A percentile compares a stretch with the other conserved stretches of the same genome.
These are phyloP conservation scores for Neoboletus magnificus DNA, from an alignment of 768 basidiomycete species.

Conservation along the genomic window DNA sequence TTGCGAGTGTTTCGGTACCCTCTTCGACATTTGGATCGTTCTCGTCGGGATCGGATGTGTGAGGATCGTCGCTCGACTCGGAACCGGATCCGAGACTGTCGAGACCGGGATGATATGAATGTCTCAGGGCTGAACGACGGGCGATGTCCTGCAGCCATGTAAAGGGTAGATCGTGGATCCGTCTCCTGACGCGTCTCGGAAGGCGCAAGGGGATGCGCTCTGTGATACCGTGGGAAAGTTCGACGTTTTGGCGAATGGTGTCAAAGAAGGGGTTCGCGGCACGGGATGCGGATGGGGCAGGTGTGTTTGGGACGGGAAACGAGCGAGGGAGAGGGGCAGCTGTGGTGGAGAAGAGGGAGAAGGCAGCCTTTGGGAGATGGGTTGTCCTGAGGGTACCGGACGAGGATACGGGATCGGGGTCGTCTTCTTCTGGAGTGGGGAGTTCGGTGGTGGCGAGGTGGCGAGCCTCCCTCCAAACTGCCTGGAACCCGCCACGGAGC, in stretches of 20 bases:
- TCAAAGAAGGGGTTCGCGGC: constrained; percentile 89
- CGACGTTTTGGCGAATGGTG: constrained; percentile 83
- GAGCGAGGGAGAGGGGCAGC: constrained; percentile 11
- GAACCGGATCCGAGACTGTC: constrained; percentile 27
- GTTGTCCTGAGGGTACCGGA: constrained; percentile 46
- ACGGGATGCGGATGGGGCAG: constrained; percentile 23
- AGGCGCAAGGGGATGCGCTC: constrained; percentile 78
- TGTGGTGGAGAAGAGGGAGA: constrained; percentile 48
- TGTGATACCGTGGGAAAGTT: constrained; percentile 69
- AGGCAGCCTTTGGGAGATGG: constrained; percentile 62
- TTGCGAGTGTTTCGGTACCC: constrained; percentile 76
- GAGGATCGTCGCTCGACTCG: constrained; percentile 35
- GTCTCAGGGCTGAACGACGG: constrained; percentile 39
- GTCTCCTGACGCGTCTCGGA: constrained; percentile 44
- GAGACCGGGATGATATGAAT: constrained; percentile 8
- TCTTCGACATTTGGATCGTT: constrained; percentile 50
- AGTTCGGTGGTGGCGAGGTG: constrained; percentile 51
- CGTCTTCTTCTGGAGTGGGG: constrained; percentile 49
- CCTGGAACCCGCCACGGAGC: constrained; percentile 81
- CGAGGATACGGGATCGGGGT: constrained; percentile 35
- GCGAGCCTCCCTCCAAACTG: constrained; percentile 53
- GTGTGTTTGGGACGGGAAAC: constrained; percentile 10
- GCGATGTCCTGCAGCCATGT: constrained; percentile 77
- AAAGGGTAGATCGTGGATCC: constrained; percentile 76
- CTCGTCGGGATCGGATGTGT: constrained; percentile 33